phyloP scores from a whole-genome alignment of 129 eudicot genomes.

The Centella asiatica region DNA sequence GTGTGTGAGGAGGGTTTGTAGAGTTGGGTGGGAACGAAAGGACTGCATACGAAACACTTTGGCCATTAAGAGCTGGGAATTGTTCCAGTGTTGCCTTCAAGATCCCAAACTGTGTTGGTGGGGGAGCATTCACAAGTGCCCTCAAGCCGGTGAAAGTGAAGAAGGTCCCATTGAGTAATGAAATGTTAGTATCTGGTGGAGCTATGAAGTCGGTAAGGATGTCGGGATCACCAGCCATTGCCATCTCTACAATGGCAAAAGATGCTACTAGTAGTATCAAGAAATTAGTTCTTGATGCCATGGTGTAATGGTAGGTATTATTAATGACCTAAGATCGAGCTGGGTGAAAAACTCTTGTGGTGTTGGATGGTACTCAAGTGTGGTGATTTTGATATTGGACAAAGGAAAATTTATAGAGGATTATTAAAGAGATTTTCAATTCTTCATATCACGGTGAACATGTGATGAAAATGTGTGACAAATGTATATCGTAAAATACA shows the following conservation, averaged over 20 bases:
- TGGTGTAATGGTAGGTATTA: too few relatives aligned
- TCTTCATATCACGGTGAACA: too few relatives aligned
- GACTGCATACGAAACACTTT: slow-evolving; percentile 20
- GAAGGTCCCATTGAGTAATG: background rate
- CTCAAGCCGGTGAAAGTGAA: background rate
- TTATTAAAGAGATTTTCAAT: too few relatives aligned
- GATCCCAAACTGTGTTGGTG: background rate
- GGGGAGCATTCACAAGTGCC: background rate
- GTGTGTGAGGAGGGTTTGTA: too few relatives aligned
- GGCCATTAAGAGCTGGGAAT: slow-evolving; percentile 24
- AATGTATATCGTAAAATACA: too few relatives aligned
- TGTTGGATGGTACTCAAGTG: too few relatives aligned
- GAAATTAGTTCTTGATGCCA: background rate
- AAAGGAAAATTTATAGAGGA: too few relatives aligned
- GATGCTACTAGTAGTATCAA: background rate
- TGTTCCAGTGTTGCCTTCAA: background rate
- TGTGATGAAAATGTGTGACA: too few relatives aligned
- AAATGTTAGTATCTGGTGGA: background rate
- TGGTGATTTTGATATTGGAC: too few relatives aligned
- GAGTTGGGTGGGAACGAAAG: too few relatives aligned
- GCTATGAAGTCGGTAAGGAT: slow-evolving; percentile 21
- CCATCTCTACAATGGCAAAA: background rate
- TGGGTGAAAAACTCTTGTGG: too few relatives aligned
- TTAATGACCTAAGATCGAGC: too few relatives aligned
- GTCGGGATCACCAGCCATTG: slow-evolving; percentile 20